Conservation (phyloP, 345 rosid genomes). For the Gossypium sturtianum region DNA sequence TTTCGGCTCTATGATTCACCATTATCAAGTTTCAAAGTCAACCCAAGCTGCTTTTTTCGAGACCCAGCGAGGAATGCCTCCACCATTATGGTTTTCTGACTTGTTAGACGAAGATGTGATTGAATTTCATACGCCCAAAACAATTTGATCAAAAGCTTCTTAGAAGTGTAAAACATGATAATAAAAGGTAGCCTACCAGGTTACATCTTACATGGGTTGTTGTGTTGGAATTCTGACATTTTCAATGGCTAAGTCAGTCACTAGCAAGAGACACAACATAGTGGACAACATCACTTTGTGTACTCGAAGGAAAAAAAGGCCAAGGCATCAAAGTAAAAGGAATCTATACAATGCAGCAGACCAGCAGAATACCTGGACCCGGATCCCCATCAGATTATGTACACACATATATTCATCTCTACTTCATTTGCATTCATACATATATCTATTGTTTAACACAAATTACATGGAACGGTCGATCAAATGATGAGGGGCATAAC, state of each 20-base stretch:
- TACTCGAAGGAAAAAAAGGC: background rate
- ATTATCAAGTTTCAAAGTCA: background rate
- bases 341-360: background rate
- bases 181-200: conserved; percentile 9
- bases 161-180: conserved; percentile 3
- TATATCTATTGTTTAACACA: background rate
- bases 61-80: background rate
- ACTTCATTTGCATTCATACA: background rate
- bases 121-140: background rate
- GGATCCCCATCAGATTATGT: background rate
- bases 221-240: conserved; percentile 9
- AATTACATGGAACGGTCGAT: background rate
- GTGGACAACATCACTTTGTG: conserved; percentile 12
- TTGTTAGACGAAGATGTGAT: background rate
- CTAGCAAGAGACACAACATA: conserved; percentile 2
- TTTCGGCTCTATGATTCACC: background rate
- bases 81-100: background rate
- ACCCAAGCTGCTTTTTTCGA: background rate
- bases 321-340: background rate
- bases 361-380: conserved; percentile 6
- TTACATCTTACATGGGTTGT: background rate
- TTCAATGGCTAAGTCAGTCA: background rate
- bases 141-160: background rate
- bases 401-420: background rate
- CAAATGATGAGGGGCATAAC: background rate